These are phyloP conservation scores for Eimeria maxima DNA, from an alignment of 169 alveolate species.

Conservation along the genomic window DNA sequence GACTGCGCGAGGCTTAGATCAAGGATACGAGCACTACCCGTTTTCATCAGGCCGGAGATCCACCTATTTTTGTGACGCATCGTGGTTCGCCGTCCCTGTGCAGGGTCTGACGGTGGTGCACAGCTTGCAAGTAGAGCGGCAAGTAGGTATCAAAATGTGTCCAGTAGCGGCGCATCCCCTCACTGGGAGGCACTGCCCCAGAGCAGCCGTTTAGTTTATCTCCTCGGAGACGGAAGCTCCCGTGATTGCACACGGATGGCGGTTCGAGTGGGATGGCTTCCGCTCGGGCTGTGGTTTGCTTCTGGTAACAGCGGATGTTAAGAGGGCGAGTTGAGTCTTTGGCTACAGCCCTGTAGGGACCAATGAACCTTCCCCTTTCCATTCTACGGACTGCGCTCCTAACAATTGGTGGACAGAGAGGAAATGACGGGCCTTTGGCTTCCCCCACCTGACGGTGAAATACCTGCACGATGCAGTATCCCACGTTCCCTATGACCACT, in stretches of 20 bases:
- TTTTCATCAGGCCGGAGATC: not conserved
- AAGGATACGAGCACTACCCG: not conserved
- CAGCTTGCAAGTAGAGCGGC: conserved; percentile 54
- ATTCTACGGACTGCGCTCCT: not conserved
- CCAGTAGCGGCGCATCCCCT: conserved; percentile 54
- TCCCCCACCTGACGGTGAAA: conserved; percentile 44
- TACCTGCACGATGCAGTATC: conserved; percentile 47
- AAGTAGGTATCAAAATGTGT: conserved; percentile 1
- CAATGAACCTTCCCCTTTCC: not conserved
- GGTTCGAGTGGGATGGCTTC: not conserved
- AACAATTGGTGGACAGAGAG: not conserved
- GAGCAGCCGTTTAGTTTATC: not conserved
- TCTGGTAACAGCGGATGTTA: not conserved
- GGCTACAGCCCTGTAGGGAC: not conserved
- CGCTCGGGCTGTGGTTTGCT: not conserved
- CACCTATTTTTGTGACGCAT: conserved; percentile 26
- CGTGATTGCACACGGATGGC: not conserved
- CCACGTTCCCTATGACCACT: not conserved
- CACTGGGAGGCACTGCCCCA: not conserved
- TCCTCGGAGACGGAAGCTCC: not conserved
- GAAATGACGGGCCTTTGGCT: conserved; percentile 8
- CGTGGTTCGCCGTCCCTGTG: conserved; percentile 12
- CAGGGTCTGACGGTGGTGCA: conserved; percentile 40
- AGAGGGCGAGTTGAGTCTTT: not conserved
- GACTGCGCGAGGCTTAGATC: not conserved